phyloP scores from a whole-genome alignment of 768 basidiomycete species.

The Lentinula raphanica region DNA sequence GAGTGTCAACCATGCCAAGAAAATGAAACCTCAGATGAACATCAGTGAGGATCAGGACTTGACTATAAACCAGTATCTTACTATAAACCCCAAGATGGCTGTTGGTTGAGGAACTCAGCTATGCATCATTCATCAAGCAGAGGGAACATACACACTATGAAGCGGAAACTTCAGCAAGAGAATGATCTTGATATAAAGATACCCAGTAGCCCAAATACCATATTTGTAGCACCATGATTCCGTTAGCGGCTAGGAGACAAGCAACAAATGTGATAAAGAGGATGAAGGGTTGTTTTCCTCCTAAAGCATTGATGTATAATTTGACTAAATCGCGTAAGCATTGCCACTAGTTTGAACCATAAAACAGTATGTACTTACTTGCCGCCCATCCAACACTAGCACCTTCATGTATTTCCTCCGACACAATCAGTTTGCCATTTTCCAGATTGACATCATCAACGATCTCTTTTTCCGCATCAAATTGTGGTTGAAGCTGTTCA shows the following conservation, averaged over 20 bases:
- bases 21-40: constrained; percentile 12
- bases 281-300: constrained; percentile 11
- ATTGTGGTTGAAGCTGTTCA: background rate
- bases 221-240: constrained; percentile 17
- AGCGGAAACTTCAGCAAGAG: constrained; percentile 22
- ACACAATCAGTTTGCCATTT: constrained; percentile 40
- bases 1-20: constrained; percentile 10
- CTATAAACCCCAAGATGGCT: constrained; percentile 3
- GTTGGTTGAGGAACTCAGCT: background rate
- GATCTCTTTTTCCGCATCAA: background rate
- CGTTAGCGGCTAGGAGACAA: constrained; percentile 12
- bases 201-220: constrained; percentile 34
- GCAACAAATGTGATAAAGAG: constrained; percentile 11
- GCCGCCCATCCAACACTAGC: constrained; percentile 35
- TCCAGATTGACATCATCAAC: constrained; percentile 11
- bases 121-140: background rate
- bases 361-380: constrained; percentile 13
- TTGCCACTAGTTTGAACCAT: too few species aligned
- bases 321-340: constrained; percentile 8
- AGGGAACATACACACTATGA: constrained; percentile 21
- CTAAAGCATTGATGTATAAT: constrained; percentile 12
- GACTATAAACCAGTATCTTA: background rate
- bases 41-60: constrained; percentile 10
- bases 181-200: constrained; percentile 24
- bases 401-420: constrained; percentile 40